Base-by-base conservation (phyloP, 2,329 filamentous ascomycete species). In the Colletotrichum plurivorum region DNA sequence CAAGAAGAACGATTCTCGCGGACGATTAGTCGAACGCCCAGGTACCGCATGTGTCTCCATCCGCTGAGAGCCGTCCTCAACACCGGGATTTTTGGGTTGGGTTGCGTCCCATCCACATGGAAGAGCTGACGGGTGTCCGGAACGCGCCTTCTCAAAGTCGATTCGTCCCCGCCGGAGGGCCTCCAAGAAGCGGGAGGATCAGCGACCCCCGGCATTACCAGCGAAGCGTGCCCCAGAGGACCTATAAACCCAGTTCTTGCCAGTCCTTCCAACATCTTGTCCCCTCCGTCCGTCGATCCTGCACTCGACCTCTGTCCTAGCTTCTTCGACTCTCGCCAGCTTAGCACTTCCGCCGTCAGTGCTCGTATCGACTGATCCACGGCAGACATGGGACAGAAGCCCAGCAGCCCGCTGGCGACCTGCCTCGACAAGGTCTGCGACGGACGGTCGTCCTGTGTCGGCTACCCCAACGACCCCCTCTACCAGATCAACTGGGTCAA, bases 401-500 rank as follows among this genome's bases (percentile, higher is more conserved):
- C 78, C 13, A 85, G 82, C 67, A 76, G 77, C 16, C 75, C 81
- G 4, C 72, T 87, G 51, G 77, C 82, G 65, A 75, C 78, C 46
- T 89, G 87, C 74, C 81, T 89, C 43, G 76, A 81, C 61, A 69
- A 76, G 22, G 79, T 88, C 69, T 88, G 85, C 73, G 78, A 77
- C 36, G 81, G 82, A 60, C 81, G 83, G 48, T 68, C 71, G 16
- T 75, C 76, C 71, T 89, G 87, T 71, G 84, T 87, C 57, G 83
- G 78, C 12, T 88, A 82, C 69, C 81, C 85, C 0, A 74, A 73
- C 56, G 77, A 80, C 46, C 78, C 78, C 0, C 74, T 85, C 6
- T 88, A 85, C 75, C 80, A 87, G 73, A 48, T 78, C 2, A 72
- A 75, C 8, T 89, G 87, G 87, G 85, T 84, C 43, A 83, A 83